These are phyloP conservation scores for Cladosporium sp. DNA, from an alignment of 2,329 filamentous ascomycete species.

Conservation along the genomic window DNA sequence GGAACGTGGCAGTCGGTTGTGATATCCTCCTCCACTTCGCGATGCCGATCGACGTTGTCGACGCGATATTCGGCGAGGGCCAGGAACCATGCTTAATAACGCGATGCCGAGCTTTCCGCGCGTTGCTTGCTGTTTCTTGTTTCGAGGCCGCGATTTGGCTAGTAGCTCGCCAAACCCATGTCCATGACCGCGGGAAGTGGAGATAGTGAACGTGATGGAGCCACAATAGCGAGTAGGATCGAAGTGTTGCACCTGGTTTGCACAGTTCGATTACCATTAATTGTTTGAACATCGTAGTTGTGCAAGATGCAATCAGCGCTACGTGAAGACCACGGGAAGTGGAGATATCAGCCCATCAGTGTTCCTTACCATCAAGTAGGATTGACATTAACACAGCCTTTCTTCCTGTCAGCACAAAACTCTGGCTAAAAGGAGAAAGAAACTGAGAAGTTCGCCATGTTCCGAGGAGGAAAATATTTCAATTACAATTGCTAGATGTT, in stretches of 20 bases:
- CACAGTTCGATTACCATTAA: background rate
- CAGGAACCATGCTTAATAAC: background rate
- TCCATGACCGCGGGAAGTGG: background rate
- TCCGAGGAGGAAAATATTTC: background rate
- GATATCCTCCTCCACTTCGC: background rate
- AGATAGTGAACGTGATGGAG: background rate
- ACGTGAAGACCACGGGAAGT: background rate
- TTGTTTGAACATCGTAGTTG: background rate
- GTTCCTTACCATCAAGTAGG: background rate
- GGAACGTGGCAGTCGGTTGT: background rate
- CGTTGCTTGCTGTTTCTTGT: background rate
- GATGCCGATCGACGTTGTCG: background rate
- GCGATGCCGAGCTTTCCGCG: background rate
- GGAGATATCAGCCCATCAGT: background rate
- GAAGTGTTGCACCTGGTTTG: too few species aligned
- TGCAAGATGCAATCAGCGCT: background rate
- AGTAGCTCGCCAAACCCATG: background rate
- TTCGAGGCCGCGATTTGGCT: background rate
- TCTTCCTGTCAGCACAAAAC: background rate
- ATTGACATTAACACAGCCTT: background rate
- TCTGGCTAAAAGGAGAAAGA: background rate
- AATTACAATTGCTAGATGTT: background rate
- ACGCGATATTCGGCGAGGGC: background rate
- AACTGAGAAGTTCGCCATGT: background rate
- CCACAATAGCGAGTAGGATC: too few species aligned